Conservation (phyloP, 805 yeast genomes). For the Lachancea kluyveri region DNA sequence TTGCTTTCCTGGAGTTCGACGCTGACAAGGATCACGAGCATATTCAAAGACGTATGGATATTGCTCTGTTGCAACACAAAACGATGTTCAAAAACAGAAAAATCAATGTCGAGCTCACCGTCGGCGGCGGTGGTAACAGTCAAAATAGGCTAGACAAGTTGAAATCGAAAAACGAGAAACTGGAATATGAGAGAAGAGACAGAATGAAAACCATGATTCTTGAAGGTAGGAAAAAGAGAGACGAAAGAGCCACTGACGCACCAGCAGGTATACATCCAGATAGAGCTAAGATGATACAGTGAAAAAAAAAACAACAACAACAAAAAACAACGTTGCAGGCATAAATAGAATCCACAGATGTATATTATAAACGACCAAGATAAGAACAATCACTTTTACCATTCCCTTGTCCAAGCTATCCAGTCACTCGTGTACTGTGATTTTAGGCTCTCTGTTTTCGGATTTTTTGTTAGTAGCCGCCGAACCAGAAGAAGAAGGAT, state of each 20-base stretch:
- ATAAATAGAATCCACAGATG: too few species aligned
- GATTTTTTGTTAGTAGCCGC: too few species aligned
- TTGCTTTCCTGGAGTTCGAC: slow-evolving; percentile 84
- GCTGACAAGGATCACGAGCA: slow-evolving; percentile 38
- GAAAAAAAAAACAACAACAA: too few species aligned
- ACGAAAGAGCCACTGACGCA: slow-evolving; percentile 7
- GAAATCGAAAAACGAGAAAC: slow-evolving; percentile 68
- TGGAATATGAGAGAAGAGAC: slow-evolving; percentile 61
- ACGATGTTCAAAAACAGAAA: slow-evolving; percentile 60
- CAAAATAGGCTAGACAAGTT: slow-evolving; percentile 60
- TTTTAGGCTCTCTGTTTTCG: too few species aligned
- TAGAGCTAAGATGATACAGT: slow-evolving; percentile 40
- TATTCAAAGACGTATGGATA: slow-evolving; percentile 74
- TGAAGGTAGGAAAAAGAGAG: slow-evolving; percentile 33
- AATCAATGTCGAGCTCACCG: slow-evolving; percentile 93
- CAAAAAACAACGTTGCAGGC: too few species aligned
- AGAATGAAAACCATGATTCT: slow-evolving; percentile 45
- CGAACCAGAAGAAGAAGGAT: too few species aligned
- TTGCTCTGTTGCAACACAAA: slow-evolving; percentile 81
- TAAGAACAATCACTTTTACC: too few species aligned
- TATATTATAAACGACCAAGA: too few species aligned
- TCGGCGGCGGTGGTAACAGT: slow-evolving; percentile 97
- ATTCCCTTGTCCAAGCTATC: too few species aligned
- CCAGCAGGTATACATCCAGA: slow-evolving; percentile 51
- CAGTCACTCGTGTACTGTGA: too few species aligned